Evolutionary conservation across 768 basidiomycete species (phyloP), one percentile per base, ranked within the genome.

Genomic region (Amanita thiersii): DNA sequence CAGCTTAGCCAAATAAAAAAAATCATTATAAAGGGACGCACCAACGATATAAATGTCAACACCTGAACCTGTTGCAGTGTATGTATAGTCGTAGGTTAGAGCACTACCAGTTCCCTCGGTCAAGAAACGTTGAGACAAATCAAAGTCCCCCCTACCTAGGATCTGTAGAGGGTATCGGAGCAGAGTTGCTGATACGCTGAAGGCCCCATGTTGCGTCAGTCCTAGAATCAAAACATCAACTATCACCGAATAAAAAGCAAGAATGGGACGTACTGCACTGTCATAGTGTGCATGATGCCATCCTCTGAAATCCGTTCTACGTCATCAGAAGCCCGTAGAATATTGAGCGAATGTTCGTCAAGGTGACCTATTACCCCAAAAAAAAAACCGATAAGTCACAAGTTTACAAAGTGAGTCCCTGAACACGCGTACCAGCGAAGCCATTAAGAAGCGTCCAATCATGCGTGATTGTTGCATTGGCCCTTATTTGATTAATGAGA

Each of bases 11-110:
- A 39, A 5, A 14, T n/a, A n/a, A n/a, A n/a, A n/a, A n/a, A n/a
- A 34, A 40, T 23, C 14, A 7, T 17, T 14, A 23, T 11, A 12
- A 12, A 4, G 4, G 6, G 15, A 45, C 55, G 40, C 24, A 64
- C 65, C 70, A 42, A 71, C 52, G 37, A 70, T 47, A 46, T 68
- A 70, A 45, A 72, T 58, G 48, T 65, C 64, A 23, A 64, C 65
- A n/a, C 61, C 63, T 14, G 43, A 29, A 15, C 64, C 64, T 6
- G 56, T 62, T 19, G 55, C 37, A 20, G 43, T 40, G 44, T 60
- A 67, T 3, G 50, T 57, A 45, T 59, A 63, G n/a, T 45, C 47
- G 44, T 50, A 63, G 3, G 46, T 54, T 18, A 53, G 26, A 25
- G 44, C 44, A 9, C 51, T 54, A 34, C 7, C 34, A 46, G 2